These are phyloP conservation scores for Ehretia macrophylla DNA, from an alignment of 257 asterid genomes.

Conservation along the genomic window DNA sequence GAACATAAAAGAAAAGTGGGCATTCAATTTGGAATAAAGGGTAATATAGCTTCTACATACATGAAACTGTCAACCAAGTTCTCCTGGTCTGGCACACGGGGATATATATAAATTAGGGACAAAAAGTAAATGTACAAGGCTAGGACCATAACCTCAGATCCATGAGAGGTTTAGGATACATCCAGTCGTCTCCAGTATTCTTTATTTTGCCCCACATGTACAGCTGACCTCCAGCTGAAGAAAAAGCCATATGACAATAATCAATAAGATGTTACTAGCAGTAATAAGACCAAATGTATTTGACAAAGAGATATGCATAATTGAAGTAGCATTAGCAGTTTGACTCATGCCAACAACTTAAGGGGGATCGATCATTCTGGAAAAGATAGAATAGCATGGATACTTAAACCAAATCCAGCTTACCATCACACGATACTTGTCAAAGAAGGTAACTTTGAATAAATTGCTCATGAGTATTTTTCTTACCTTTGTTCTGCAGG, in stretches of 20 bases:
- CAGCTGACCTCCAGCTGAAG: slow-evolving; percentile 93
- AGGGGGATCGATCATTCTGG: no score
- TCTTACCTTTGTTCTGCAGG: no score
- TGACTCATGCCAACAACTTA: no score
- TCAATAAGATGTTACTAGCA: background rate
- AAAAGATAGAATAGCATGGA: no score
- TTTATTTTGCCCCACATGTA: slow-evolving; percentile 99
- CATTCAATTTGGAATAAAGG: no score
- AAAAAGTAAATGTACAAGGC: background rate
- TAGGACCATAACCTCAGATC: slow-evolving; percentile 71
- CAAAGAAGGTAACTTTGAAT: background rate
- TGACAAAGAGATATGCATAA: no score
- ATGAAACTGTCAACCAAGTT: background rate
- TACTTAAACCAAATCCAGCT: no score
- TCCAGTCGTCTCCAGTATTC: slow-evolving; percentile 91
- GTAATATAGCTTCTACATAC: no score
- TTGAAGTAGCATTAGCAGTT: no score
- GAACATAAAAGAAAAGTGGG: no score
- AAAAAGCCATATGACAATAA: slow-evolving; percentile 1
- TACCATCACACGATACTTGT: background rate
- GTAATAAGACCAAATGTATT: background rate
- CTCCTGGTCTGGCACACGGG: background rate
- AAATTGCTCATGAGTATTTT: no score
- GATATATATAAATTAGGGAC: background rate
- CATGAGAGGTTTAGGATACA: slow-evolving; percentile 98